These are phyloP conservation scores for Lachancea lanzarotensis DNA, from an alignment of 805 yeast genomes.

Conservation along the genomic window DNA sequence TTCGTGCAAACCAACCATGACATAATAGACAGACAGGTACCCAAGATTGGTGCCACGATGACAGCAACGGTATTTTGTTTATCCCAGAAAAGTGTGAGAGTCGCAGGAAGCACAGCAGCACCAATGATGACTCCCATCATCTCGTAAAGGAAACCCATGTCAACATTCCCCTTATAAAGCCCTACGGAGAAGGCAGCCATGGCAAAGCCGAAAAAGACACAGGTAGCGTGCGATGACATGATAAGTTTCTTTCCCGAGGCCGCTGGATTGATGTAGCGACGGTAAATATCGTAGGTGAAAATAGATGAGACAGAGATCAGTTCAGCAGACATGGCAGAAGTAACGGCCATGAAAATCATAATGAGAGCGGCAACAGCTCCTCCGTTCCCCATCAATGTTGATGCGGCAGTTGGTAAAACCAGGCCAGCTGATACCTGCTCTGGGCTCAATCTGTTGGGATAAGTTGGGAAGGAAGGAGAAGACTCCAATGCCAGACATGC, in stretches of 20 bases:
- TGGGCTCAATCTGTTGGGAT: conserved; percentile 57
- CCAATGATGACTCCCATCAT: conserved; percentile 87
- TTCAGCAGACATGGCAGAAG: conserved; percentile 89
- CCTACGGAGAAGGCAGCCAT: conserved; percentile 86
- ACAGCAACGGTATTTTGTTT: conserved; percentile 68
- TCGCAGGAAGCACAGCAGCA: conserved; percentile 76
- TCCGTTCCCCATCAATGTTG: conserved; percentile 75
- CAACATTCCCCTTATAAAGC: conserved; percentile 69
- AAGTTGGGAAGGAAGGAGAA: conserved; percentile 70
- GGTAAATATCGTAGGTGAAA: conserved; percentile 79
- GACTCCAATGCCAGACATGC: conserved; percentile 70
- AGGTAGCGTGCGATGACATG: conserved; percentile 58
- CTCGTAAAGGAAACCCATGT: conserved; percentile 83
- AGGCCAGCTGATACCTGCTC: conserved; percentile 78
- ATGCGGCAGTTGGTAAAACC: conserved; percentile 62
- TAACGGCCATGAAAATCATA: conserved; percentile 84
- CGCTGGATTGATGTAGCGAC: conserved; percentile 68
- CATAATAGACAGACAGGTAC: conserved; percentile 66
- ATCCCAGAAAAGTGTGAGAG: conserved; percentile 55
- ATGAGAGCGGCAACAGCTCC: conserved; percentile 82
- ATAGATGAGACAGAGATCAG: conserved; percentile 82
- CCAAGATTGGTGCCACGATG: conserved; percentile 67
- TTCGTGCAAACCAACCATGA: conserved; percentile 56
- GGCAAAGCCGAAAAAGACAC: conserved; percentile 49
- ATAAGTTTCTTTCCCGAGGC: conserved; percentile 74